Percentiles rank a stretch among this genome's conserved stretches.
These are phyloP conservation scores for Rutstroemia sp. DNA, from an alignment of 2,329 filamentous ascomycete species.

Conservation along the genomic window DNA sequence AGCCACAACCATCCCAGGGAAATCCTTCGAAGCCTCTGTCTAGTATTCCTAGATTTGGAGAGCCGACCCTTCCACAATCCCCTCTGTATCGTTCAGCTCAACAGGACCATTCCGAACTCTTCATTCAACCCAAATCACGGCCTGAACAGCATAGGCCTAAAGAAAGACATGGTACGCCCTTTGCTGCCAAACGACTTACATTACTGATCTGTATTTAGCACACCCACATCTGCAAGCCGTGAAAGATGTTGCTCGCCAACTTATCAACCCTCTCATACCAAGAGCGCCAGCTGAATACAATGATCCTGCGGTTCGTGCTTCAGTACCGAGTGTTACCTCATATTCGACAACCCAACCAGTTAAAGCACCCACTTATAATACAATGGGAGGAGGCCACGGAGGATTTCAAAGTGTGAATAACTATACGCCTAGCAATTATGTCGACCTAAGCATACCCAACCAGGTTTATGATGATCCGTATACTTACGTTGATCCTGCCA, in stretches of 20 bases:
- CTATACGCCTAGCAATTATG: slow-evolving; percentile 18
- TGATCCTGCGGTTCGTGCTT: slow-evolving; percentile 19
- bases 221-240: slow-evolving; percentile 26
- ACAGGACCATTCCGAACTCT: slow-evolving; percentile 23
- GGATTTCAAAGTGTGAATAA: slow-evolving; percentile 25
- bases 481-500: slow-evolving; percentile 48
- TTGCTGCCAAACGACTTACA: not conserved
- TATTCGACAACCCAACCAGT: slow-evolving; percentile 27
- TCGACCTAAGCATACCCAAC: slow-evolving; percentile 26
- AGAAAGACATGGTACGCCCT: slow-evolving; percentile 18
- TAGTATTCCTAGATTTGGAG: slow-evolving; percentile 26
- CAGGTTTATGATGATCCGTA: slow-evolving; percentile 22
- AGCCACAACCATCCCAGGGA: slow-evolving; percentile 8
- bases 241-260: slow-evolving; percentile 22
- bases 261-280: slow-evolving; percentile 23
- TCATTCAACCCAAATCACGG: slow-evolving; percentile 27
- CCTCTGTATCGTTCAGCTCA: slow-evolving; percentile 21
- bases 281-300: slow-evolving; percentile 21
- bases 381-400: slow-evolving; percentile 24
- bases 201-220: slow-evolving; percentile 9
- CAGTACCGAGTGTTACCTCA: slow-evolving; percentile 13
- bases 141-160: slow-evolving; percentile 27
- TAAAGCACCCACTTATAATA: slow-evolving; percentile 23
- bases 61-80: slow-evolving; percentile 27
- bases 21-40: slow-evolving; percentile 11